Conservation (phyloP, 495 filamentous ascomycete species). For the Penicillium bialowiezense region DNA sequence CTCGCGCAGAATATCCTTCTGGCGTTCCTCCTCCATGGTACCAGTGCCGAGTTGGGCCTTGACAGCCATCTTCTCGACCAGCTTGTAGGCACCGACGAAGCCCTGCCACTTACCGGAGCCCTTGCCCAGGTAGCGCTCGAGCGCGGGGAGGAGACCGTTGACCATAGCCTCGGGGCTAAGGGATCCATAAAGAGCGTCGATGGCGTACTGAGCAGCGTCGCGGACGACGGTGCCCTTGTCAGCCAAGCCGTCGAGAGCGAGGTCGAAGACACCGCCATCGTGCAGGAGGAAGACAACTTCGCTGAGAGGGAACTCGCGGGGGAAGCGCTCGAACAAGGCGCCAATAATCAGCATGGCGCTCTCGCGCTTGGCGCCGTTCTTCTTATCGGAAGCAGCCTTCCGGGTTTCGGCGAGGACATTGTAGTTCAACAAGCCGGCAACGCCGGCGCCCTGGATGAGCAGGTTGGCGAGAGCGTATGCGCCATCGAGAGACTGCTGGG, state of each 20-base stretch:
- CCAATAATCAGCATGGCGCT: slow-evolving; percentile 94
- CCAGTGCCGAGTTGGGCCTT: slow-evolving; percentile 84
- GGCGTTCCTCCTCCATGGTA: slow-evolving; percentile 71
- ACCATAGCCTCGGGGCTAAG: slow-evolving; percentile 80
- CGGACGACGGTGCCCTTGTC: slow-evolving; percentile 88
- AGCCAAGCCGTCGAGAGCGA: slow-evolving; percentile 79
- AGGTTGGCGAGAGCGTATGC: slow-evolving; percentile 79
- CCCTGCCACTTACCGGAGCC: slow-evolving; percentile 94
- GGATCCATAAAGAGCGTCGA: slow-evolving; percentile 80
- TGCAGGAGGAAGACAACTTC: slow-evolving; percentile 79
- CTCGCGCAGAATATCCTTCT: slow-evolving; percentile 85
- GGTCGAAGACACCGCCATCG: slow-evolving; percentile 67
- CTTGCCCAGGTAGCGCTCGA: slow-evolving; percentile 73
- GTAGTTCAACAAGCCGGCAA: slow-evolving; percentile 70
- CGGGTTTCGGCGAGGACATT: slow-evolving; percentile 66
- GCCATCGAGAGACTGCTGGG: slow-evolving; percentile 82
- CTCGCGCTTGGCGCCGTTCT: slow-evolving; percentile 80
- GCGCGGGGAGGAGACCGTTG: slow-evolving; percentile 69
- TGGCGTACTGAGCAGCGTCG: slow-evolving; percentile 89
- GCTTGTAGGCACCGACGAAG: slow-evolving; percentile 74
- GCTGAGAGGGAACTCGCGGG: slow-evolving; percentile 69
- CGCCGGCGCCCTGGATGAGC: slow-evolving; percentile 74
- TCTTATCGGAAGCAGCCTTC: slow-evolving; percentile 92
- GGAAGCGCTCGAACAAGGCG: slow-evolving; percentile 87
- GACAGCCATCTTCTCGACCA: slow-evolving; percentile 87